Evolutionary conservation across 2,329 filamentous ascomycete genomes (phyloP).

Genomic region (Penicillium sp.): DNA sequence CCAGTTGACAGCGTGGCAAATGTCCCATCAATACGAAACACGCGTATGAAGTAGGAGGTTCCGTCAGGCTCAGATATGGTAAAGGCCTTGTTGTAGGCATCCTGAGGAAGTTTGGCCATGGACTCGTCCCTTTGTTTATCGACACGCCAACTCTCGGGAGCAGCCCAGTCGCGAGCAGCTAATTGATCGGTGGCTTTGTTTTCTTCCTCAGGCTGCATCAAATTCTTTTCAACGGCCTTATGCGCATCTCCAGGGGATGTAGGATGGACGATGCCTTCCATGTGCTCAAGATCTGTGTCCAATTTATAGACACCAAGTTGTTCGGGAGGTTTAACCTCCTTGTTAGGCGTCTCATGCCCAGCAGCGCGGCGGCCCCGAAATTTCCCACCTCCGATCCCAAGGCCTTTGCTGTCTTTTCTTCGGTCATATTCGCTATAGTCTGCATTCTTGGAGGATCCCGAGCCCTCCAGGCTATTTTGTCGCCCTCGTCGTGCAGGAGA

Average conservation of each 20-base stretch:
- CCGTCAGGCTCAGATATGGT: conserved; percentile 74
- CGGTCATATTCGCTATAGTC: conserved; percentile 43
- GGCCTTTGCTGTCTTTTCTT: conserved; percentile 44
- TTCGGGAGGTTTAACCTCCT: conserved; percentile 47
- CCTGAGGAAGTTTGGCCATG: conserved; percentile 42
- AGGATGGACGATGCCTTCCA: conserved; percentile 86
- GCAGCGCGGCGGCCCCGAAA: conserved; percentile 40
- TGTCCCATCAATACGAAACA: conserved; percentile 91
- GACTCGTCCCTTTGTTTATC: conserved; percentile 60
- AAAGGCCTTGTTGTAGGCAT: conserved; percentile 71
- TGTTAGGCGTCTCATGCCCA: conserved; percentile 33
- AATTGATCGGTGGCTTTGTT: conserved; percentile 21
- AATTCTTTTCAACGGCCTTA: conserved; percentile 39
- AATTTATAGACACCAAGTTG: conserved; percentile 73
- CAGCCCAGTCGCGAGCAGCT: conserved; percentile 75
- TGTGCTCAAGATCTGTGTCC: conserved; percentile 85
- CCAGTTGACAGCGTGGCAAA: conserved; percentile 89
- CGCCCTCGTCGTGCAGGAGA: conserved; percentile 39
- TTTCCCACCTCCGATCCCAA: conserved; percentile 39
- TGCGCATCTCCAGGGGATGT: conserved; percentile 70
- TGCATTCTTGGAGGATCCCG: conserved; percentile 25
- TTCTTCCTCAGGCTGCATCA: conserved; percentile 37
- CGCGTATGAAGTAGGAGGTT: conserved; percentile 85
- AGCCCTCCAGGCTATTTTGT: conserved; percentile 44
- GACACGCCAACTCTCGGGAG: conserved; percentile 96